These are phyloP conservation scores for Aspergillus puulaauensis DNA, from an alignment of 2,329 filamentous ascomycete species.

Conservation along the genomic window DNA sequence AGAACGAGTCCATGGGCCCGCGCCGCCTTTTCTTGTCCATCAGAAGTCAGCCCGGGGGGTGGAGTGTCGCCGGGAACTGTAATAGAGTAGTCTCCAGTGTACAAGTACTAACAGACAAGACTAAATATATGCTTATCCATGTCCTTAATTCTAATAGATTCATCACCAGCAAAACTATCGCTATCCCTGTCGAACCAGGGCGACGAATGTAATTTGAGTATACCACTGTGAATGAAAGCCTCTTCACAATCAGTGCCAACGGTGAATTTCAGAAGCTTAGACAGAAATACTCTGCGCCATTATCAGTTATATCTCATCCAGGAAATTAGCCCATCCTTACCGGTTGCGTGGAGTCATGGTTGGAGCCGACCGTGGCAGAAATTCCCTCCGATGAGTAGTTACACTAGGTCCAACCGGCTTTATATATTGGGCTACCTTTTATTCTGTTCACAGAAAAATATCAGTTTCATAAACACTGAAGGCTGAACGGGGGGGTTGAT, in stretches of 20 bases:
- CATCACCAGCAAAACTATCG: background rate
- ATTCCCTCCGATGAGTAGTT: background rate
- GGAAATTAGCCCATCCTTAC: background rate
- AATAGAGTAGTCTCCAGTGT: background rate
- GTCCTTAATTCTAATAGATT: background rate
- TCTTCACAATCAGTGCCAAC: background rate
- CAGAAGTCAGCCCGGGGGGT: background rate
- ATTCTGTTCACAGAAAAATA: background rate
- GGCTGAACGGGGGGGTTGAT: background rate
- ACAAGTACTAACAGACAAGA: conserved; percentile 2
- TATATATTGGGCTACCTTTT: background rate
- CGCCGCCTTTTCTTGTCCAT: background rate
- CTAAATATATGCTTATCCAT: background rate
- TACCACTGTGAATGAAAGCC: background rate
- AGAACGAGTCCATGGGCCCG: background rate
- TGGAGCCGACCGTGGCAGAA: background rate
- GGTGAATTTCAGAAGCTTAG: conserved; percentile 2
- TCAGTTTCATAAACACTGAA: conserved; percentile 1
- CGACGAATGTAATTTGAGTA: background rate
- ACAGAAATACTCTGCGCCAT: background rate
- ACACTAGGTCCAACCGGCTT: background rate
- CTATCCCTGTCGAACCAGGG: background rate
- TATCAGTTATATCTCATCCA: background rate
- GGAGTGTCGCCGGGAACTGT: background rate
- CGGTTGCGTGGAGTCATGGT: conserved; percentile 1